These are phyloP conservation scores for Tuber borchii DNA, from an alignment of 495 filamentous ascomycete species.

Conservation along the genomic window DNA sequence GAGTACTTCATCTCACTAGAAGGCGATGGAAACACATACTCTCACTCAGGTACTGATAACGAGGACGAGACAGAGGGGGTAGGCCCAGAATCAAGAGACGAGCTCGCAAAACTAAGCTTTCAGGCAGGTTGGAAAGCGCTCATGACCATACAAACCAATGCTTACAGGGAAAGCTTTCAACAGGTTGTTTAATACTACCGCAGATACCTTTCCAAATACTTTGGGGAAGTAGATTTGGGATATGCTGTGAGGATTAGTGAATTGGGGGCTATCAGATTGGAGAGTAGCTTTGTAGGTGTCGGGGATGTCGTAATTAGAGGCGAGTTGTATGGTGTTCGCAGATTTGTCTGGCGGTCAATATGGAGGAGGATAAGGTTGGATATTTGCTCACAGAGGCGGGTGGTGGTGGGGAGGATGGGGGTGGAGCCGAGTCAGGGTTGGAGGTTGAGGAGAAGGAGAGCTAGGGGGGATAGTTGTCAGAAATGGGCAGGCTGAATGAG, in stretches of 20 bases:
- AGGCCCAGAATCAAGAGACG: slow-evolving; percentile 48
- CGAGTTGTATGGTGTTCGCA: slow-evolving; percentile 71
- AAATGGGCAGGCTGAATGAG: not conserved
- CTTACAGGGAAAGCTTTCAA: slow-evolving; percentile 67
- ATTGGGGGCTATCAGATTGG: slow-evolving; percentile 77
- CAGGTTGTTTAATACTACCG: slow-evolving; percentile 59
- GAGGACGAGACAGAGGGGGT: slow-evolving; percentile 51
- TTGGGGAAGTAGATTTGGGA: slow-evolving; percentile 83
- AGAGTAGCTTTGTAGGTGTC: slow-evolving; percentile 77
- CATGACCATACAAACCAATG: slow-evolving; percentile 72
- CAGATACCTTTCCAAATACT: slow-evolving; percentile 65
- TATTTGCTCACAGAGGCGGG: slow-evolving; percentile 48
- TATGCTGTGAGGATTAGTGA: slow-evolving; percentile 73
- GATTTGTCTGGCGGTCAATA: slow-evolving; percentile 82
- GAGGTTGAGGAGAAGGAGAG: slow-evolving; percentile 46
- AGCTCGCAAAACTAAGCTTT: slow-evolving; percentile 66
- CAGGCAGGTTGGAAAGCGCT: slow-evolving; percentile 72
- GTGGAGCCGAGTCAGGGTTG: too few species aligned
- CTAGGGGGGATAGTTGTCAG: slow-evolving; percentile 55
- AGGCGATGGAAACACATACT: slow-evolving; percentile 3
- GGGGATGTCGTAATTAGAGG: slow-evolving; percentile 68
- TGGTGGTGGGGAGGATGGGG: too few species aligned
- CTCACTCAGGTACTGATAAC: slow-evolving; percentile 32
- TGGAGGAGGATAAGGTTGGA: slow-evolving; percentile 98
- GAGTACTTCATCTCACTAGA: slow-evolving; percentile 57